phyloP scores from a whole-genome alignment of 164 flowering plant species.

The Piper longum region DNA sequence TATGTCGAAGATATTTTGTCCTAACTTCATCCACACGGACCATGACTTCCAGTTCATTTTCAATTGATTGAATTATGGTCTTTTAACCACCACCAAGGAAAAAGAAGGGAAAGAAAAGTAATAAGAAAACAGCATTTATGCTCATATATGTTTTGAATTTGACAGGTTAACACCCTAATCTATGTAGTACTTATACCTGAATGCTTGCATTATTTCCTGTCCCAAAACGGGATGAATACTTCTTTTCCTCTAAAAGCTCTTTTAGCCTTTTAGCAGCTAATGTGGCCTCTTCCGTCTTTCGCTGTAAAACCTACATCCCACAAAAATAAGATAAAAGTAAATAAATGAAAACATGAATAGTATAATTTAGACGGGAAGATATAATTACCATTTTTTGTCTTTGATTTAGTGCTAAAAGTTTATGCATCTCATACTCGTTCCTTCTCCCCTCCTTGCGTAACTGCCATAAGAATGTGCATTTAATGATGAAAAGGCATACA shows the following conservation, averaged over 20 bases:
- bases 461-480: conserved; percentile 17
- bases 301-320: conserved; percentile 63
- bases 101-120: conserved; percentile 5
- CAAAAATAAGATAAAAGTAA: neutral
- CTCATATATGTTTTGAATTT: too few relatives aligned
- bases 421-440: conserved; percentile 98
- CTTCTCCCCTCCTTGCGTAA: conserved; percentile 97
- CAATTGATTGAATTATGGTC: conserved; percentile 84
- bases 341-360: neutral
- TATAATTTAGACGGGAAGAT: neutral
- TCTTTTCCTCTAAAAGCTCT: conserved; percentile 79
- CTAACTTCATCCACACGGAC: conserved; percentile 91
- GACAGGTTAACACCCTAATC: too few relatives aligned
- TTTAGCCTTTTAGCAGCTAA: conserved; percentile 85
- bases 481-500: too few relatives aligned
- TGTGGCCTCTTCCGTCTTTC: conserved; percentile 96
- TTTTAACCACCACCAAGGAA: conserved; percentile 8
- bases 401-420: conserved; percentile 82
- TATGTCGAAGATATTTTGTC: conserved; percentile 75
- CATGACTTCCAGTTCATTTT: conserved; percentile 88
- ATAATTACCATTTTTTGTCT: conserved; percentile 82
- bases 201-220: conserved; percentile 52
- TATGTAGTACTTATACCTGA: conserved; percentile 35
- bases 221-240: conserved; percentile 62
- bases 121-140: neutral